Percentiles rank a stretch among this genome's conserved stretches.
phyloP scores from a whole-genome alignment of 805 yeast species.

The Myxozyma melibiosi region DNA sequence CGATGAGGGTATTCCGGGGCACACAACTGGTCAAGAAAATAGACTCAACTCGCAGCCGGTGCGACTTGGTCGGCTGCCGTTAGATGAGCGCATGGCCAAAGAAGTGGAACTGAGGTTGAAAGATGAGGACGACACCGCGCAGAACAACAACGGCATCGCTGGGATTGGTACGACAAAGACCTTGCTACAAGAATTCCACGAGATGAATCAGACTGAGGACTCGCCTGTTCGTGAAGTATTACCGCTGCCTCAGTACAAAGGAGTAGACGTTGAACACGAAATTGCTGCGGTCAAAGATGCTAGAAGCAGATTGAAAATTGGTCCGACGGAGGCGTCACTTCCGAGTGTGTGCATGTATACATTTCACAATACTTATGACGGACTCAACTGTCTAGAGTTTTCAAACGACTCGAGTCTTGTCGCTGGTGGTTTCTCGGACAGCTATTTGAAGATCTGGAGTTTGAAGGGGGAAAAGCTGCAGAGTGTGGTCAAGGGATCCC shows the following conservation, averaged over 20 bases:
- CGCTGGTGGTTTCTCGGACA: constrained; percentile 94
- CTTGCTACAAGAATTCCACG: constrained; percentile 67
- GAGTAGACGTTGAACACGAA: constrained; percentile 76
- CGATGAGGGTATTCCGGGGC: constrained; percentile 47
- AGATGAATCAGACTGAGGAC: constrained; percentile 52
- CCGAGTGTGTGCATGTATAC: constrained; percentile 99
- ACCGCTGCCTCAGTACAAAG: constrained; percentile 84
- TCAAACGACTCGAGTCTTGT: constrained; percentile 83
- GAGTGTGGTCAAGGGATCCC: constrained; percentile 39
- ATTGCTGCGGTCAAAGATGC: constrained; percentile 80
- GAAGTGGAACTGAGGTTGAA: constrained; percentile 78
- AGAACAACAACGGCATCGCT: constrained; percentile 41
- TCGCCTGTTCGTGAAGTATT: constrained; percentile 73
- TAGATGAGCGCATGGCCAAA: constrained; percentile 79
- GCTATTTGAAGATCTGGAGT: constrained; percentile 88
- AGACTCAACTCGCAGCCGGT: constrained; percentile 71
- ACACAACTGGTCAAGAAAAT: constrained; percentile 49
- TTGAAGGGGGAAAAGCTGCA: constrained; percentile 77
- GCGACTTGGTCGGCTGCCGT: constrained; percentile 74
- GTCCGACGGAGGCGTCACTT: constrained; percentile 68
- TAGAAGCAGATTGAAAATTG: constrained; percentile 69
- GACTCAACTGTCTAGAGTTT: constrained; percentile 81
- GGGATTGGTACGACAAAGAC: constrained; percentile 45
- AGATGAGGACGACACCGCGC: constrained; percentile 60
- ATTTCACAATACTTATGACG: constrained; percentile 91